Percentiles rank a stretch among this genome's conserved stretches.
Evolutionary conservation across 2,329 filamentous ascomycete genomes (phyloP).

Genomic region (Emmonsia crescens): DNA sequence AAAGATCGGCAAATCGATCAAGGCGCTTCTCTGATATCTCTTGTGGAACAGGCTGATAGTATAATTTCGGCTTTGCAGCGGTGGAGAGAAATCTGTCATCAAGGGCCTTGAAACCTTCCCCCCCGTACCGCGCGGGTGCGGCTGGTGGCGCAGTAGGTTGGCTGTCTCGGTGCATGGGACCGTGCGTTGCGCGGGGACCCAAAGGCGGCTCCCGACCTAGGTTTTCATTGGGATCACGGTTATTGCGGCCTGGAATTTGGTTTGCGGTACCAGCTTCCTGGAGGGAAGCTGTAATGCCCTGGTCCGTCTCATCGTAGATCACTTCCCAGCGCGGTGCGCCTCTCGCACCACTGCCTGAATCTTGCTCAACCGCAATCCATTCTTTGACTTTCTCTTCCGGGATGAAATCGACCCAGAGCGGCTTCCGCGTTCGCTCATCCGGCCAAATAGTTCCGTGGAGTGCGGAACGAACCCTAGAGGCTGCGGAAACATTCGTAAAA

Average conservation of each 20-base stretch:
- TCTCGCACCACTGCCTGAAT: slow-evolving; percentile 33
- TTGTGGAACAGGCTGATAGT: slow-evolving; percentile 54
- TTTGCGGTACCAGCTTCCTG: slow-evolving; percentile 32
- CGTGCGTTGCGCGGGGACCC: slow-evolving; percentile 19
- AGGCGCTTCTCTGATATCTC: slow-evolving; percentile 56
- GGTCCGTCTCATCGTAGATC: slow-evolving; percentile 49
- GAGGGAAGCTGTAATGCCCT: slow-evolving; percentile 48
- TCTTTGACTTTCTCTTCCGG: slow-evolving; percentile 59
- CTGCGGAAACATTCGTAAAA: slow-evolving; percentile 58
- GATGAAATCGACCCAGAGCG: slow-evolving; percentile 81
- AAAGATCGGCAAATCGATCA: slow-evolving; percentile 43
- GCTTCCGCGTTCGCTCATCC: slow-evolving; percentile 71
- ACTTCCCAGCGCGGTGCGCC: slow-evolving; percentile 58
- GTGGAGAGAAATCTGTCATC: slow-evolving; percentile 53
- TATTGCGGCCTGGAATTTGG: not conserved
- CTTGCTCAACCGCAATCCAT: slow-evolving; percentile 64
- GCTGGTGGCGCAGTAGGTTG: slow-evolving; percentile 10
- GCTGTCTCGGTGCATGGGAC: slow-evolving; percentile 17
- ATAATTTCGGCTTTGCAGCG: slow-evolving; percentile 51
- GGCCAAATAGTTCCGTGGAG: slow-evolving; percentile 79
- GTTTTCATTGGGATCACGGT: slow-evolving; percentile 15
- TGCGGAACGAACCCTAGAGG: slow-evolving; percentile 61
- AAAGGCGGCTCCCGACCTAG: slow-evolving; percentile 18
- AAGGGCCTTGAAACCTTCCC: slow-evolving; percentile 43
- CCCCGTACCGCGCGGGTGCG: slow-evolving; percentile 9